Percentiles rank a stretch among this genome's conserved stretches.
Conservation (phyloP, 495 filamentous ascomycete species). For the Podospora appendiculata region DNA sequence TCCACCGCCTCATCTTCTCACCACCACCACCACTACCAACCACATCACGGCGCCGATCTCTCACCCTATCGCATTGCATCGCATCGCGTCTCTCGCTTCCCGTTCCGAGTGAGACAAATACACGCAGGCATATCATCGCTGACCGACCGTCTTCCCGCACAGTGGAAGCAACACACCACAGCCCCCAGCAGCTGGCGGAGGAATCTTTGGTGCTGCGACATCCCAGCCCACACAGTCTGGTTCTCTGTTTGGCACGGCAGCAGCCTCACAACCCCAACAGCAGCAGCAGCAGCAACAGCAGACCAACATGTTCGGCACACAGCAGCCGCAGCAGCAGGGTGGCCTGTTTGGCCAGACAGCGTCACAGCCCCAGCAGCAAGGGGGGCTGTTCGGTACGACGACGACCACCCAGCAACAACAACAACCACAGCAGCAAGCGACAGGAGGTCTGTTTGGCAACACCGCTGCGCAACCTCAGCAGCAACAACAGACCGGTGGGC, state of each 20-base stretch:
- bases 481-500: slow-evolving; percentile 21
- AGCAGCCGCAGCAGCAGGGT: slow-evolving; percentile 24
- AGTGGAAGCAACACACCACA: slow-evolving; percentile 35
- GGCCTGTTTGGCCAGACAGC: slow-evolving; percentile 24
- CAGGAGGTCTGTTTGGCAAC: slow-evolving; percentile 8
- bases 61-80: too few relatives aligned
- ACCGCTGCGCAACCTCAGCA: slow-evolving; percentile 9
- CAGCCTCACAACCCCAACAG: slow-evolving; percentile 13
- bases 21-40: too few relatives aligned
- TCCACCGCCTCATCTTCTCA: too few relatives aligned
- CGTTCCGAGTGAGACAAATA: background rate
- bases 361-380: background rate
- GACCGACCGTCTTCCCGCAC: slow-evolving; percentile 1
- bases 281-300: slow-evolving; percentile 17
- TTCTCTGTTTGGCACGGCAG: slow-evolving; percentile 45
- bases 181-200: slow-evolving; percentile 31
- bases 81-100: too few relatives aligned
- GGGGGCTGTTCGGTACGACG: slow-evolving; percentile 5
- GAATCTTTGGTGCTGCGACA: slow-evolving; percentile 38
- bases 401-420: slow-evolving; percentile 6
- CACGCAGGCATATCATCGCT: background rate
- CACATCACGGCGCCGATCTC: too few relatives aligned
- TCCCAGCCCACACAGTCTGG: slow-evolving; percentile 27
- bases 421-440: slow-evolving; percentile 9
- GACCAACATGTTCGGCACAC: slow-evolving; percentile 2